A percentile compares a stretch with the other conserved stretches of the same genome.
These are phyloP conservation scores for Funneliformis geosporum DNA, from an alignment of 192 early-diverging fungal species.

Conservation along the genomic window DNA sequence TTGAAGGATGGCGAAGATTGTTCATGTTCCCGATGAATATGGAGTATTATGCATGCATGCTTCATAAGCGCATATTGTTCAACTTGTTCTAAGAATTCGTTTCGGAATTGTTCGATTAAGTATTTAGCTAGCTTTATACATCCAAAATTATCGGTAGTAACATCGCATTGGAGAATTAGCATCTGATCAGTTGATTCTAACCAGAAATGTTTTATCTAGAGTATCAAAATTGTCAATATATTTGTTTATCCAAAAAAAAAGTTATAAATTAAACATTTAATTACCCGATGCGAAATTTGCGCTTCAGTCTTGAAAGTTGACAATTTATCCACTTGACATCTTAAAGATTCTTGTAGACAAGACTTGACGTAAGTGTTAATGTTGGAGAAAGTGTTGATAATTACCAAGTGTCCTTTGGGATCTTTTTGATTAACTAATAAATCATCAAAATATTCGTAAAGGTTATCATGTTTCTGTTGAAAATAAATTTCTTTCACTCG, in stretches of 20 bases:
- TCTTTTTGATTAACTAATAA: background rate
- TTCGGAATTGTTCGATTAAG: constrained; percentile 29
- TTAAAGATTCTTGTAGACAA: constrained; percentile 11
- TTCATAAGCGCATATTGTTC: background rate
- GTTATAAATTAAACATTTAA: too few relatives aligned
- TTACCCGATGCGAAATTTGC: constrained; percentile 9
- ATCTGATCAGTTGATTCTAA: constrained; percentile 22
- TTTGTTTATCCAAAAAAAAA: too few relatives aligned
- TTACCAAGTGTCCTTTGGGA: background rate
- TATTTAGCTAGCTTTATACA: constrained; percentile 31
- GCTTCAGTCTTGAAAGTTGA: constrained; percentile 30
- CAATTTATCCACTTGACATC: constrained; percentile 25
- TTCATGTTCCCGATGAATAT: constrained; percentile 27
- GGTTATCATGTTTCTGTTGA: constrained; percentile 7
- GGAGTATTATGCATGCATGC: constrained; percentile 29
- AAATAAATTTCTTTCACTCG: constrained; percentile 20
- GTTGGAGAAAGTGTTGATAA: constrained; percentile 31
- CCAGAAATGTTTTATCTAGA: constrained; percentile 28
- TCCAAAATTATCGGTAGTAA: constrained; percentile 9
- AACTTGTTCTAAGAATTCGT: background rate
- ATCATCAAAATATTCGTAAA: constrained; percentile 10
- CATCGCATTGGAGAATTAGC: constrained; percentile 29
- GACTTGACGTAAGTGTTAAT: constrained; percentile 24
- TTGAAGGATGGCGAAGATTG: background rate
- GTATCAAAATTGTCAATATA: too few relatives aligned